phyloP scores from a whole-genome alignment of 495 filamentous ascomycete genomes.

The Astrocystis sublimbata region DNA sequence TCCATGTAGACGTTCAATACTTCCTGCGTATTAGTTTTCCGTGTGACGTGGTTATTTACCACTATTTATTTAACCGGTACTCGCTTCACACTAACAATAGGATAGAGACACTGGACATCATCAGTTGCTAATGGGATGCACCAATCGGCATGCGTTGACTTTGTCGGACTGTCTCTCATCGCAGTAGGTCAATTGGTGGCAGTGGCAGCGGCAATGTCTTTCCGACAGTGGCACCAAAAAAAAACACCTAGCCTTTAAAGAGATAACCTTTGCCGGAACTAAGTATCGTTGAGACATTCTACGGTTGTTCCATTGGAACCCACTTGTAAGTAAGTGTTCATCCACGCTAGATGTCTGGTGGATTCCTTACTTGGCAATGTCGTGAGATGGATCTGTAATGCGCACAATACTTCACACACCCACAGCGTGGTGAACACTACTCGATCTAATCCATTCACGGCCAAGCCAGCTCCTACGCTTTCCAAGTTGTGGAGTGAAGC shows the following conservation, averaged over 20 bases:
- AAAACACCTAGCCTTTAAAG: not conserved
- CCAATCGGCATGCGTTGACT: not conserved
- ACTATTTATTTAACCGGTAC: not conserved
- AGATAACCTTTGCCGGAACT: not conserved
- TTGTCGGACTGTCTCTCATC: not conserved
- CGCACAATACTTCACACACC: not conserved
- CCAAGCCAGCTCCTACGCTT: not conserved
- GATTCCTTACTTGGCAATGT: not conserved
- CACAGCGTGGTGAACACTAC: too few relatives aligned
- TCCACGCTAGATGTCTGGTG: slow-evolving; percentile 1
- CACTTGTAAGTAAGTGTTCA: not conserved
- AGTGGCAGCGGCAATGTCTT: not conserved
- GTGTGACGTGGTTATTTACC: too few relatives aligned
- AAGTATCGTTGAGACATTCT: not conserved
- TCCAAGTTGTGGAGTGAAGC: not conserved
- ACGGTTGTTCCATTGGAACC: not conserved
- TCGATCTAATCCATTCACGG: too few relatives aligned
- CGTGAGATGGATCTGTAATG: not conserved
- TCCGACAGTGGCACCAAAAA: not conserved
- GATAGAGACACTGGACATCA: slow-evolving; percentile 8
- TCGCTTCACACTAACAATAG: not conserved
- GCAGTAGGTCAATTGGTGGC: not conserved
- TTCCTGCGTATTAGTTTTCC: too few relatives aligned
- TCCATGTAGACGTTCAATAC: too few relatives aligned
- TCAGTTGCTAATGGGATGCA: not conserved